phyloP scores from a whole-genome alignment of 2,329 filamentous ascomycete genomes.

The Hymenoscyphus scutula region DNA sequence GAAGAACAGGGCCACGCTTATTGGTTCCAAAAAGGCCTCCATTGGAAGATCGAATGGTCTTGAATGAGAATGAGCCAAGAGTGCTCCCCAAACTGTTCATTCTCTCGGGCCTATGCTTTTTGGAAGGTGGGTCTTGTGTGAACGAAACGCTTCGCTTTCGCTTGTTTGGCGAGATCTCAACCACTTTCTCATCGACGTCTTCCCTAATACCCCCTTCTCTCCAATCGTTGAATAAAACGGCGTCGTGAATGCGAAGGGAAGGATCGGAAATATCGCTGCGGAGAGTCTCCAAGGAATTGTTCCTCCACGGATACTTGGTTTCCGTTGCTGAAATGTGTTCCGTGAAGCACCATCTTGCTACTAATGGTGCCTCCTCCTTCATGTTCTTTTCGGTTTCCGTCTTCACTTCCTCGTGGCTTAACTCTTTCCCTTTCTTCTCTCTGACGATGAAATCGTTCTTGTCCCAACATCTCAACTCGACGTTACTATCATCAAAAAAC shows the following conservation, averaged over 20 bases:
- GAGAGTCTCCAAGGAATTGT: not conserved
- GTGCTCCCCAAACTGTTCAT: not conserved
- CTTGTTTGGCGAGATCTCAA: not conserved
- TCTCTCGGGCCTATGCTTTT: not conserved
- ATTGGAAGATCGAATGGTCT: not conserved
- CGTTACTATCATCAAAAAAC: conserved; percentile 12
- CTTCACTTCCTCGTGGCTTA: not conserved
- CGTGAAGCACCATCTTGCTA: not conserved
- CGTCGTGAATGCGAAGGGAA: not conserved
- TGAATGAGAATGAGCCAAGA: not conserved
- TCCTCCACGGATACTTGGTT: not conserved
- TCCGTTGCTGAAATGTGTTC: not conserved
- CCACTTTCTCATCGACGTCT: not conserved
- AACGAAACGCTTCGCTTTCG: not conserved
- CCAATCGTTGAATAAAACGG: not conserved
- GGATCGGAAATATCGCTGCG: not conserved
- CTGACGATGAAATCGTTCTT: not conserved
- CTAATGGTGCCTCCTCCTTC: not conserved
- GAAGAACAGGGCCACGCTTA: not conserved
- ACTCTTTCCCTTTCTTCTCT: not conserved
- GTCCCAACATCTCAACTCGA: not conserved
- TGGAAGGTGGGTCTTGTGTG: not conserved
- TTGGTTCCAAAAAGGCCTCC: not conserved
- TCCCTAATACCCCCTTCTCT: not conserved
- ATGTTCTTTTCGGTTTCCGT: not conserved